A percentile compares a stretch with the other conserved stretches of the same genome.
These are phyloP conservation scores for Priceomyces haplophilus DNA, from an alignment of 805 yeast genomes.

Conservation along the genomic window DNA sequence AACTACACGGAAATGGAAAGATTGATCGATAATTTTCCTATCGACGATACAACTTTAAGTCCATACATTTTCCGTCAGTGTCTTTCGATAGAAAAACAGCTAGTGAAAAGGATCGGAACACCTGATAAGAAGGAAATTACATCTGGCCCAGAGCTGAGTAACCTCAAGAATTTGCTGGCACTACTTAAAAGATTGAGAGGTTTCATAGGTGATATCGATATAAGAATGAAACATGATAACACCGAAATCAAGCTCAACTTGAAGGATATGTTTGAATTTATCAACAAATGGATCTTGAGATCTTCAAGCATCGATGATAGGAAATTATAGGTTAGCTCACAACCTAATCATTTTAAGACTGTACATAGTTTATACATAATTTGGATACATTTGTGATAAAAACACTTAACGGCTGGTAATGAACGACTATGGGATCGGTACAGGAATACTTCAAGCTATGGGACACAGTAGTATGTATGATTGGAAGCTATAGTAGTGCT, in stretches of 20 bases:
- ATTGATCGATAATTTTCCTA: slow-evolving; percentile 27
- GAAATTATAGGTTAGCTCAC: slow-evolving; percentile 5
- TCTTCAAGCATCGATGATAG: slow-evolving; percentile 7
- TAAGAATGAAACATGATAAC: slow-evolving; percentile 32
- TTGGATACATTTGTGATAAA: neutral
- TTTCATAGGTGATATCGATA: slow-evolving; percentile 34
- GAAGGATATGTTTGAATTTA: slow-evolving; percentile 20
- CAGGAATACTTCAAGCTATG: slow-evolving; percentile 6
- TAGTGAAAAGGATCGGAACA: slow-evolving; percentile 13
- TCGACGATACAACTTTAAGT: slow-evolving; percentile 26
- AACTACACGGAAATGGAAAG: slow-evolving; percentile 18
- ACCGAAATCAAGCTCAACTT: slow-evolving; percentile 21
- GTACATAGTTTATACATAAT: neutral
- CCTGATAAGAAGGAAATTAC: neutral
- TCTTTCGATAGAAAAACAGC: slow-evolving; percentile 24
- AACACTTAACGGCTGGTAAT: neutral
- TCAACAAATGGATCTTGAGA: slow-evolving; percentile 24
- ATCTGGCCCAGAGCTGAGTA: neutral
- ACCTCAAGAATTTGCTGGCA: neutral
- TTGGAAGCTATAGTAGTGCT: neutral
- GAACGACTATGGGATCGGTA: slow-evolving; percentile 6
- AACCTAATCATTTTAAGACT: neutral
- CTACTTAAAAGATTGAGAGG: slow-evolving; percentile 20
- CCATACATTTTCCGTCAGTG: slow-evolving; percentile 36
- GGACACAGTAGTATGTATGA: slow-evolving; percentile 5